phyloP scores from a whole-genome alignment of 176 grass and related monocot genomes.

The Eleusine coracana region DNA sequence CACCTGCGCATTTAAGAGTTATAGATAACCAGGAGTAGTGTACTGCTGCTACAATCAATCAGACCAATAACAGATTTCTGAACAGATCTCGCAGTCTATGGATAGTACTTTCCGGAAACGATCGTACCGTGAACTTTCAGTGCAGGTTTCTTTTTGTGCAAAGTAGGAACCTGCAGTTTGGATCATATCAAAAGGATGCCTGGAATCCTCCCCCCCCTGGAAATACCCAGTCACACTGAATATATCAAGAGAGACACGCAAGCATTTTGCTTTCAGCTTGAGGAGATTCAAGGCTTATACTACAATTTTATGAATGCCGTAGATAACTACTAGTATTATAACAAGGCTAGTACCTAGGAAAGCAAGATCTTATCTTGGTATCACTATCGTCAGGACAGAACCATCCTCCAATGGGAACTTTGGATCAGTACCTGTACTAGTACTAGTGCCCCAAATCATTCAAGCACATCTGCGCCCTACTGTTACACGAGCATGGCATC shows the following conservation, averaged over 20 bases:
- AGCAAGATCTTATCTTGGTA: constrained; percentile 23
- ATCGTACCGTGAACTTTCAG: background rate
- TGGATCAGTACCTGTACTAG: background rate
- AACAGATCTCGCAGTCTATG: too few species aligned
- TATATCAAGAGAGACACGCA: too few species aligned
- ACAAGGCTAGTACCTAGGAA: background rate
- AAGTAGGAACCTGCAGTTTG: background rate
- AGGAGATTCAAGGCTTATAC: too few species aligned
- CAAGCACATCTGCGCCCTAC: constrained; percentile 9
- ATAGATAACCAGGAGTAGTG: background rate
- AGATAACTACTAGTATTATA: too few species aligned
- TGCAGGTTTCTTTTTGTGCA: background rate
- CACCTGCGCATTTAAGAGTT: background rate
- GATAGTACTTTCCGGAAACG: background rate
- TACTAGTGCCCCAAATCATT: constrained; percentile 37
- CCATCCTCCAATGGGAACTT: constrained; percentile 18
- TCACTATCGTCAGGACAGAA: constrained; percentile 26
- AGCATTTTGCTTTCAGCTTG: too few species aligned
- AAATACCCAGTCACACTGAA: background rate
- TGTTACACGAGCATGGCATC: constrained; percentile 22
- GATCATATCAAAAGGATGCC: background rate
- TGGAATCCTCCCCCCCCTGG: background rate
- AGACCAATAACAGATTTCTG: too few species aligned
- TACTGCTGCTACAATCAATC: too few species aligned
- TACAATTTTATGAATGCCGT: too few species aligned